A percentile compares a stretch with the other conserved stretches of the same genome.
phyloP scores from a whole-genome alignment of 306 rosid genomes.

The Cicer arietinum region DNA sequence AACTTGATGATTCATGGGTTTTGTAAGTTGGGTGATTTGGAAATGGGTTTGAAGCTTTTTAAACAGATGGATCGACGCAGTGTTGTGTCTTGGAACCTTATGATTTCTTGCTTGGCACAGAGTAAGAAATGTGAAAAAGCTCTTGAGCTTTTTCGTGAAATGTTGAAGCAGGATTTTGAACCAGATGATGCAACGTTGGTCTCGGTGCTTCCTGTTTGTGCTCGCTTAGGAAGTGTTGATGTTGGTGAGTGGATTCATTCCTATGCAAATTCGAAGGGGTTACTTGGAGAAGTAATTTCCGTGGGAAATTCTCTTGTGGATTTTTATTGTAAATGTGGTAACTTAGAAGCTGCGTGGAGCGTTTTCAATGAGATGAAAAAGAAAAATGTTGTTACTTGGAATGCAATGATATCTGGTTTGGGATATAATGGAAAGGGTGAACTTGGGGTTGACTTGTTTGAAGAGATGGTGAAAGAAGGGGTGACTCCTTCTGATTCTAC shows the following conservation, averaged over 20 bases:
- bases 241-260: conserved; percentile 71
- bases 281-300: conserved; percentile 40
- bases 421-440: conserved; percentile 81
- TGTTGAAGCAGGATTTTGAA: conserved; percentile 64
- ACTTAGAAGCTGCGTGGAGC: conserved; percentile 55
- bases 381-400: conserved; percentile 80
- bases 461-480: conserved; percentile 61
- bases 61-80: conserved; percentile 64
- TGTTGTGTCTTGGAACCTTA: conserved; percentile 76
- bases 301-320: conserved; percentile 79
- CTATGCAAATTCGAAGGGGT: conserved; percentile 51
- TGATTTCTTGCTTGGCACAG: conserved; percentile 67
- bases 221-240: conserved; percentile 69
- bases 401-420: conserved; percentile 72
- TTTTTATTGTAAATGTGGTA: conserved; percentile 78
- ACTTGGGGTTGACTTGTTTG: conserved; percentile 65
- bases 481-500: conserved; percentile 67
- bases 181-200: conserved; percentile 79
- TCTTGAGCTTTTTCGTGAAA: conserved; percentile 61
- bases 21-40: conserved; percentile 62
- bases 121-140: conserved; percentile 57
- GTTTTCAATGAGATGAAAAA: conserved; percentile 57
- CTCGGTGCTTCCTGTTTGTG: conserved; percentile 69
- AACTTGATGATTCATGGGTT: conserved; percentile 78
- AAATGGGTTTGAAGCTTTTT: conserved; percentile 60